Evolutionary conservation across 208 protist species (phyloP), one percentile per base, ranked within the genome.

Genomic region (Acanthamoeba castellanii): DNA sequence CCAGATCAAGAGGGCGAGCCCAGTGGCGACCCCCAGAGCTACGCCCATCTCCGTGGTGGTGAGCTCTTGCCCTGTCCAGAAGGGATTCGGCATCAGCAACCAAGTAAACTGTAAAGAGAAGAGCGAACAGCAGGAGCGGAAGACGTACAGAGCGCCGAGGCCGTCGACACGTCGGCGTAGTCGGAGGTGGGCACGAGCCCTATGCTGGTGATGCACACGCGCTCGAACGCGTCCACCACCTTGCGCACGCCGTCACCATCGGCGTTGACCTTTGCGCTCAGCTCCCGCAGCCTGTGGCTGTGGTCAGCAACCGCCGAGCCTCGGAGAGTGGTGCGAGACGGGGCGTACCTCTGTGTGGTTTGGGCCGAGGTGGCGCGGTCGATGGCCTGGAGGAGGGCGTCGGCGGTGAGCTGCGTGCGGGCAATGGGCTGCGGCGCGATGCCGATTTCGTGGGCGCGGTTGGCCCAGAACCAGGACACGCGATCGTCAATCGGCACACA

Each of bases 171-270:
- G 70, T 45, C 70, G 30, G 70, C 70, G 70, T 78, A 78, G 70
- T 78, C 70, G 7, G 70, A 78, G 8, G 70, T 78, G 22, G 70
- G 70, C n/a, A 78, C 37, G n/a, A 78, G n/a, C n/a, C 70, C 70
- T 3, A 78, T 78, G 70, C 70, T 78, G 13, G 70, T 78, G n/a
- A 78, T 78, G 37, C 70, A 78, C 32, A 78, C 70, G 13, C 70
- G 70, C 70, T 78, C 70, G n/a, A 78, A 78, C 16, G 70, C 70
- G 37, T 78, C 70, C 30, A 78, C 70, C 13, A 78, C 70, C 37
- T 78, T 78, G n/a, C 70, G 70, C 70, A 78, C 70, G n/a, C 70
- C 70, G 70, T 78, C 70, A 9, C 70, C 70, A 6, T 78, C 70
- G 13, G 70, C 70, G 37, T 78, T 45, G 32, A 78, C 70, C 70